These are phyloP conservation scores for Boletus coccyginus DNA, from an alignment of 768 basidiomycete species.

Conservation along the genomic window DNA sequence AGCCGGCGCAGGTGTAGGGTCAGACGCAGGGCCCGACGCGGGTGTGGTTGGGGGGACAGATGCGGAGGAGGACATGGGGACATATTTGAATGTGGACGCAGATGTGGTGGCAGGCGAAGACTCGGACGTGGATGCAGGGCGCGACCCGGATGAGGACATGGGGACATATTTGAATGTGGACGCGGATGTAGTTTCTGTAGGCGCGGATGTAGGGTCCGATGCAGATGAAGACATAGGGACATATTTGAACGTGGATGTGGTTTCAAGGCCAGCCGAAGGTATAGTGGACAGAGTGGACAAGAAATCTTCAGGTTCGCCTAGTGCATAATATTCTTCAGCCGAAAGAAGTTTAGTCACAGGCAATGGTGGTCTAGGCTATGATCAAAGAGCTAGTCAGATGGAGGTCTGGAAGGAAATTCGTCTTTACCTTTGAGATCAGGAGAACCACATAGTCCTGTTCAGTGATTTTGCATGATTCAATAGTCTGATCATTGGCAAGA, in stretches of 20 bases:
- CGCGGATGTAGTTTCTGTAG: not conserved
- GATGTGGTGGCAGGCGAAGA: too few species aligned
- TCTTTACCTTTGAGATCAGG: not conserved
- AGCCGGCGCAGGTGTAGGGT: not conserved
- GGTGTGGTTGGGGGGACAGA: not conserved
- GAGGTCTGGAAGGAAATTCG: not conserved
- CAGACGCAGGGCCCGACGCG: not conserved
- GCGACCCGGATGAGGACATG: not conserved
- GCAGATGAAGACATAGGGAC: not conserved
- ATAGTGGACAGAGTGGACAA: not conserved
- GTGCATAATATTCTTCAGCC: too few species aligned
- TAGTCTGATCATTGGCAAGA: not conserved
- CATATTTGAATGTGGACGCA: not conserved
- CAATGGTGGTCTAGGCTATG: not conserved
- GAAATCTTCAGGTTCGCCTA: not conserved
- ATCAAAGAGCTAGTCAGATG: not conserved
- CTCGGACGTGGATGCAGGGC: not conserved
- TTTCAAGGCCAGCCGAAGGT: too few species aligned
- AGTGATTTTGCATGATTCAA: conserved; percentile 1
- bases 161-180: not conserved
- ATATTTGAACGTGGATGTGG: not conserved
- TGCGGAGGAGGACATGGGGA: not conserved
- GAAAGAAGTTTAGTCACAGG: not conserved
- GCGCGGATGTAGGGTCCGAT: too few species aligned
- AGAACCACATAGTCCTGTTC: not conserved